These are phyloP conservation scores for Candida nemodendra DNA, from an alignment of 805 yeast species.

Conservation along the genomic window DNA sequence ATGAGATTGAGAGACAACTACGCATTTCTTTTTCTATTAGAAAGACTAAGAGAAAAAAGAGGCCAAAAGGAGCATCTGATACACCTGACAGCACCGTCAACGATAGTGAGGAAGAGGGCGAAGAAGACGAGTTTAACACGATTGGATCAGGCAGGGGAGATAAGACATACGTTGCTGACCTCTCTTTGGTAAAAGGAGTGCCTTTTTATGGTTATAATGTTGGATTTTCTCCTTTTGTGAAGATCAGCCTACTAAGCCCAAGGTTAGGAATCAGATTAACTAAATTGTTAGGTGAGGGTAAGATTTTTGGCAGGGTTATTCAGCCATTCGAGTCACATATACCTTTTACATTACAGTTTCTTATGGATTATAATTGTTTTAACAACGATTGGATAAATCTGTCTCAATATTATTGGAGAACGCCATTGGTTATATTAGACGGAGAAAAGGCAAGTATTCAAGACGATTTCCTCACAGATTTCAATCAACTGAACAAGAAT, in stretches of 20 bases:
- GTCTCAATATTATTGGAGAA: constrained; percentile 48
- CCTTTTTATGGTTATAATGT: constrained; percentile 84
- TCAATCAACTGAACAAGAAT: constrained; percentile 20
- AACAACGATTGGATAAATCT: constrained; percentile 79
- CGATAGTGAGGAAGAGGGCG: constrained; percentile 13
- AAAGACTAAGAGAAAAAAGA: constrained; percentile 9
- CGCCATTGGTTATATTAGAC: constrained; percentile 41
- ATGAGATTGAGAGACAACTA: constrained; percentile 44
- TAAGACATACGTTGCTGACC: constrained; percentile 52
- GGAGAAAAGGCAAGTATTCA: constrained; percentile 12
- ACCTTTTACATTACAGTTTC: constrained; percentile 72
- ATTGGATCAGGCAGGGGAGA: no score
- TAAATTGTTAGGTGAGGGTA: constrained; percentile 44
- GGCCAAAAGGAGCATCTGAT: not conserved
- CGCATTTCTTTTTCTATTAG: constrained; percentile 34
- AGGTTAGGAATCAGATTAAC: constrained; percentile 53
- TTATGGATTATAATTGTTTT: constrained; percentile 77
- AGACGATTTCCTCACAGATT: constrained; percentile 25
- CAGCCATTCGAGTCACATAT: constrained; percentile 80
- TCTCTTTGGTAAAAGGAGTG: constrained; percentile 65
- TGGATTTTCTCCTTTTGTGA: constrained; percentile 63
- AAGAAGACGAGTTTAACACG: constrained; percentile 6
- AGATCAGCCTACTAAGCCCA: constrained; percentile 68
- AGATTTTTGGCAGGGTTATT: constrained; percentile 34
- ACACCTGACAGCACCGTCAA: constrained; percentile 13